A percentile compares a stretch with the other conserved stretches of the same genome.
These are phyloP conservation scores for Sphenostylis stenocarpa DNA, from an alignment of 306 rosid species.

Conservation along the genomic window DNA sequence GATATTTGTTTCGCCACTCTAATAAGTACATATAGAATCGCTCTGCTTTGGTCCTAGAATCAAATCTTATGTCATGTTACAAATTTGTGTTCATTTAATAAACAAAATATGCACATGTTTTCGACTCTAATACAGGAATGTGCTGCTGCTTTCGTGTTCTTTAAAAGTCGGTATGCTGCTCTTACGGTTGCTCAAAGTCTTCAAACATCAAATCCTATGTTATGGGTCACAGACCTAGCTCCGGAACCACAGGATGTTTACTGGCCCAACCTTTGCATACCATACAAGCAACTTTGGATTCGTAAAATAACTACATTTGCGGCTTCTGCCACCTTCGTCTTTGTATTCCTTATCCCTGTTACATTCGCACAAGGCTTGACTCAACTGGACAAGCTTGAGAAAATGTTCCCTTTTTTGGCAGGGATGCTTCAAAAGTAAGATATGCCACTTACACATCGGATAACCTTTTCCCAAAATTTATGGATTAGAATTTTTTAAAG, in stretches of 20 bases:
- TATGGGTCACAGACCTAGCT: slow-evolving; percentile 84
- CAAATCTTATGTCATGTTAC: neutral
- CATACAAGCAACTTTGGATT: slow-evolving; percentile 83
- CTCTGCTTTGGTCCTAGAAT: neutral
- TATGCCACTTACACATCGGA: neutral
- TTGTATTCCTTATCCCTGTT: slow-evolving; percentile 81
- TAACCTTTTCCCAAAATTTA: neutral
- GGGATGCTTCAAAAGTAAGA: slow-evolving; percentile 68
- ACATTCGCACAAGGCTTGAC: slow-evolving; percentile 86
- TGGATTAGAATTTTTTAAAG: neutral
- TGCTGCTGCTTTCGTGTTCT: slow-evolving; percentile 92
- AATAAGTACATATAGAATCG: neutral
- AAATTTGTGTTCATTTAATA: neutral
- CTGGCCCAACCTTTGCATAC: slow-evolving; percentile 95
- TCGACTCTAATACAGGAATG: slow-evolving; percentile 61
- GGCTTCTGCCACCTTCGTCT: slow-evolving; percentile 71
- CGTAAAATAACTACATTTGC: slow-evolving; percentile 68
- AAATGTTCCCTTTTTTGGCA: slow-evolving; percentile 66
- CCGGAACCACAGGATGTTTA: slow-evolving; percentile 88
- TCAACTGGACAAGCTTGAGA: slow-evolving; percentile 68
- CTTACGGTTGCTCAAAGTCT: slow-evolving; percentile 63
- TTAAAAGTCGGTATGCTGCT: slow-evolving; percentile 89
- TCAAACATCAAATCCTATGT: slow-evolving; percentile 94
- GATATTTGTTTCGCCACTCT: neutral
- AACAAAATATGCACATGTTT: neutral